phyloP scores from a whole-genome alignment of 2,329 filamentous ascomycete genomes.

The Fonsecaea nubica region DNA sequence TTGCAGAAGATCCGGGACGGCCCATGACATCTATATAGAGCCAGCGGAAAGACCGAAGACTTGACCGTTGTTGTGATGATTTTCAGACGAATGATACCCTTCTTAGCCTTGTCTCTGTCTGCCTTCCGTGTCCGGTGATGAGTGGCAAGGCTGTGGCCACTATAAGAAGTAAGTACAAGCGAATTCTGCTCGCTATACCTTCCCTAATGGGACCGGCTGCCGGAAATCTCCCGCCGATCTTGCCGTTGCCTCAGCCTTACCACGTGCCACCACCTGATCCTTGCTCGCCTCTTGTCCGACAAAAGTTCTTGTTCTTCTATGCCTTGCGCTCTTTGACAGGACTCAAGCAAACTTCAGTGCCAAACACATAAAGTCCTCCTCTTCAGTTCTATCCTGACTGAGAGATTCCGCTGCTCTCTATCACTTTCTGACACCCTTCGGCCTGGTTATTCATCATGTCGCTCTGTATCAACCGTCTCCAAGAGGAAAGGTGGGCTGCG shows the following conservation, averaged over 20 bases:
- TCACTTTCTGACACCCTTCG: neutral
- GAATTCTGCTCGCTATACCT: neutral
- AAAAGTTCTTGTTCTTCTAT: slow-evolving; percentile 22
- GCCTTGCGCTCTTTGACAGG: slow-evolving; percentile 13
- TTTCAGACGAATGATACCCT: slow-evolving; percentile 31
- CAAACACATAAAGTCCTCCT: slow-evolving; percentile 9
- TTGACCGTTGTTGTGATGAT: slow-evolving; percentile 6
- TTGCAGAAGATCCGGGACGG: slow-evolving; percentile 38
- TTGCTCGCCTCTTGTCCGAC: slow-evolving; percentile 1
- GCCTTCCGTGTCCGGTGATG: neutral
- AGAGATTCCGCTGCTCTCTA: neutral
- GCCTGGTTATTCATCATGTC: slow-evolving; percentile 65
- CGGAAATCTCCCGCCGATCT: neutral
- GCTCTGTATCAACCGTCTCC: slow-evolving; percentile 83
- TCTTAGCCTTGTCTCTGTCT: slow-evolving; percentile 6
- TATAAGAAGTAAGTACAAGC: neutral
- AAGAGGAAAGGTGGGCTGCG: slow-evolving; percentile 76
- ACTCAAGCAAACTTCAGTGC: neutral
- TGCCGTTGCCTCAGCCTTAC: slow-evolving; percentile 17
- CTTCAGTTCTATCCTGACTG: neutral
- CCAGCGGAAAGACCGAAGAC: neutral
- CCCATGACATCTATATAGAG: neutral
- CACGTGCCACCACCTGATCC: neutral
- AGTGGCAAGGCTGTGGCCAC: neutral
- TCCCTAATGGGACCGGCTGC: neutral